Percentiles rank a stretch among this genome's conserved stretches.
These are phyloP conservation scores for Elsinoe perseae DNA, from an alignment of 2,329 filamentous ascomycete genomes.

Conservation along the genomic window DNA sequence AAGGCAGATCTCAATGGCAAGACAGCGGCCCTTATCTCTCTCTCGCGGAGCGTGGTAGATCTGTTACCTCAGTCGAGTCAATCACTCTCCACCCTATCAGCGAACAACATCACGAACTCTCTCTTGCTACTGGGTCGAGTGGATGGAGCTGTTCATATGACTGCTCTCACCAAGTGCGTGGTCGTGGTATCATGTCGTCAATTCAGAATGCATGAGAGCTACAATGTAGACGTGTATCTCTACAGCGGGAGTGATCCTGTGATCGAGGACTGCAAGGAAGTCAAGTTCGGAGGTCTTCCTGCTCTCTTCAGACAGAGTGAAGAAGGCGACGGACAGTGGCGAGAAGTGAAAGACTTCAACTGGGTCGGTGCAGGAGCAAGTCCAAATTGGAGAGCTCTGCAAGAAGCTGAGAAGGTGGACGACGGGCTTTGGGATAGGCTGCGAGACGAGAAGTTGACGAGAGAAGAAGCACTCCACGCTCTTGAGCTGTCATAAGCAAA, in stretches of 20 bases:
- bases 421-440: slow-evolving; percentile 20
- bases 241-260: slow-evolving; percentile 78
- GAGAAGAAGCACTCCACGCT: not conserved
- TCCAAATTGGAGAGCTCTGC: slow-evolving; percentile 76
- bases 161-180: slow-evolving; percentile 62
- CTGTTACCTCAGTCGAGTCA: slow-evolving; percentile 53
- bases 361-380: slow-evolving; percentile 83
- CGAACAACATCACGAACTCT: slow-evolving; percentile 62
- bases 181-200: slow-evolving; percentile 76
- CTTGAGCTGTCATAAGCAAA: not conserved
- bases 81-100: slow-evolving; percentile 43
- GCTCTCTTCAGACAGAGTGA: slow-evolving; percentile 26
- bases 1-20: slow-evolving; percentile 50
- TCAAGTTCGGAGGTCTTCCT: slow-evolving; percentile 75
- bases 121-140: slow-evolving; percentile 74
- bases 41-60: slow-evolving; percentile 68
- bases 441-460: not conserved
- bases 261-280: slow-evolving; percentile 74
- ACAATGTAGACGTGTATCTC: slow-evolving; percentile 74
- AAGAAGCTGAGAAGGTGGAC: slow-evolving; percentile 38
- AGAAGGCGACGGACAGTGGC: slow-evolving; percentile 60
- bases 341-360: slow-evolving; percentile 93
- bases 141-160: slow-evolving; percentile 74
- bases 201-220: slow-evolving; percentile 84
- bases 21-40: slow-evolving; percentile 63